Evolutionary conservation across 176 grass and related monocot species (phyloP).

Genomic region (Tuctoria greenei): DNA sequence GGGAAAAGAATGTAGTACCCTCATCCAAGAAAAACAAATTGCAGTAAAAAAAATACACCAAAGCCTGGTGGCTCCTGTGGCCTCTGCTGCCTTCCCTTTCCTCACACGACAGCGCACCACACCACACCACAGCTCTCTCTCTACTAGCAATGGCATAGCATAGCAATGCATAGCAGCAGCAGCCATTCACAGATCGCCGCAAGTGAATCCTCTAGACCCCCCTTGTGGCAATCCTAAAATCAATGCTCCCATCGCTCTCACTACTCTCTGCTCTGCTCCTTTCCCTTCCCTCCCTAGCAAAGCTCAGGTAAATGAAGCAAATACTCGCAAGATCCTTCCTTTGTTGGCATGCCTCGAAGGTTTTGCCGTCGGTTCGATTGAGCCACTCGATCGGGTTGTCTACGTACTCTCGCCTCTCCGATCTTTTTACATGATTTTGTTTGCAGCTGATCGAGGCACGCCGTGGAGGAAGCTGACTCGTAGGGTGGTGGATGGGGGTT

Average conservation of each 20-base stretch:
- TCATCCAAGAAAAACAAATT: constrained; percentile 6
- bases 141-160: neutral
- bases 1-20: too few relatives aligned
- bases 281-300: neutral
- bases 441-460: constrained; percentile 26
- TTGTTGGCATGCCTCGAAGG: constrained; percentile 31
- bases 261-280: constrained; percentile 17
- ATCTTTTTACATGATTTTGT: neutral
- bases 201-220: neutral
- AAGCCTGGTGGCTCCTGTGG: too few relatives aligned
- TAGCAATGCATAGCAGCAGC: too few relatives aligned
- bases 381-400: neutral
- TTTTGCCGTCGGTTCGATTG: constrained; percentile 15
- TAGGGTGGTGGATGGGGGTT: constrained; percentile 52
- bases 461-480: neutral
- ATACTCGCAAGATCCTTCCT: constrained; percentile 41
- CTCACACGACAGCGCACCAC: neutral
- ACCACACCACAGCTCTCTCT: neutral
- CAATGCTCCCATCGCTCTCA: constrained; percentile 9
- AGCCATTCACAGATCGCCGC: neutral
- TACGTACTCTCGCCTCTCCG: neutral
- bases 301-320: constrained; percentile 12
- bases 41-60: neutral
- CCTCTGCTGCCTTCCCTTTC: neutral
- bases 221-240: constrained; percentile 39